Conservation (phyloP, 306 rosid species). For the Pyrus bretschneideri region DNA sequence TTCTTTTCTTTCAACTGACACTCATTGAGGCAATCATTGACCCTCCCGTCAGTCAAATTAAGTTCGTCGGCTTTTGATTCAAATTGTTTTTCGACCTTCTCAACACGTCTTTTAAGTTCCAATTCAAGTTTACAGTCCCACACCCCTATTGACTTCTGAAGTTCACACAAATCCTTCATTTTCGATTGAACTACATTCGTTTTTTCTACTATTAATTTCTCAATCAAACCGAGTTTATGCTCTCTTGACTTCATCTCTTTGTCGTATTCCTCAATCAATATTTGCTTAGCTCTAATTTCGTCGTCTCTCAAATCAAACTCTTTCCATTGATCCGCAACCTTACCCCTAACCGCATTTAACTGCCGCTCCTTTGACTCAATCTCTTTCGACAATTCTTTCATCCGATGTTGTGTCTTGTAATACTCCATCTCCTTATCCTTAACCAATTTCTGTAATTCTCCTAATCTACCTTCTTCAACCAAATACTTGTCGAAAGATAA, state of each 20-base stretch:
- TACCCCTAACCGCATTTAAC: background rate
- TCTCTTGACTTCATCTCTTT: constrained; percentile 5
- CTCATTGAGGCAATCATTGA: constrained; percentile 11
- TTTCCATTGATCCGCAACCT: background rate
- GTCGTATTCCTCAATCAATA: constrained; percentile 14
- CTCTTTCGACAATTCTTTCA: constrained; percentile 6
- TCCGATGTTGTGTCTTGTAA: background rate
- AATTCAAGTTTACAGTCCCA: background rate
- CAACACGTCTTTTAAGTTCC: background rate
- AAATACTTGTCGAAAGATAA: constrained; percentile 19
- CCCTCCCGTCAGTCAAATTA: background rate
- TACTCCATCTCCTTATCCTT: constrained; percentile 27
- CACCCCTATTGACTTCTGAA: background rate
- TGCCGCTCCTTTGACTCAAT: background rate
- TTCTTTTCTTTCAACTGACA: background rate
- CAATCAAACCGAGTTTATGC: constrained; percentile 17
- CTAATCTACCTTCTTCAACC: constrained; percentile 8
- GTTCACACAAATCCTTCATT: background rate
- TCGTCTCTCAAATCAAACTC: constrained; percentile 19
- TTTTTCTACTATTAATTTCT: background rate
- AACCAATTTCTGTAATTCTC: constrained; percentile 12
- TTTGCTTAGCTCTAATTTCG: background rate
- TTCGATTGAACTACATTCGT: background rate
- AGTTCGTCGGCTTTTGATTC: background rate
- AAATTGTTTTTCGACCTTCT: background rate